phyloP scores from a whole-genome alignment of 441 rosid genomes.

The Syzygium syzygioides region DNA sequence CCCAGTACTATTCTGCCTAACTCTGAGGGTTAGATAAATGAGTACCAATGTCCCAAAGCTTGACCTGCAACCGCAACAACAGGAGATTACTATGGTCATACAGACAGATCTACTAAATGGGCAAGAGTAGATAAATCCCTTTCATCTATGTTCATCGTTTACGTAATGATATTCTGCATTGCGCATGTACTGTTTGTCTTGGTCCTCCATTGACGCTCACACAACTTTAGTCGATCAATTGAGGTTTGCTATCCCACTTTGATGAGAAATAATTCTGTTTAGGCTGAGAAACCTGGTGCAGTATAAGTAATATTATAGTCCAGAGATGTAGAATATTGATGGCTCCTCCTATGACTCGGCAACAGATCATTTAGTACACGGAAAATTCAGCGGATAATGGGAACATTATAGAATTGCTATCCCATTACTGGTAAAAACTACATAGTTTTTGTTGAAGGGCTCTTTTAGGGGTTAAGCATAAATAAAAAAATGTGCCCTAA shows the following conservation, averaged over 20 bases:
- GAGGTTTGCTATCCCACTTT: background rate
- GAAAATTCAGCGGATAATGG: background rate
- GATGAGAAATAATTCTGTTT: background rate
- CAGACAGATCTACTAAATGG: background rate
- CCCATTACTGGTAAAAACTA: background rate
- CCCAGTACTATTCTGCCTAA: conserved; percentile 51
- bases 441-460: background rate
- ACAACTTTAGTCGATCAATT: background rate
- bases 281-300: background rate
- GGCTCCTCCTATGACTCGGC: background rate
- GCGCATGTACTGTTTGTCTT: background rate
- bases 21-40: conserved; percentile 83
- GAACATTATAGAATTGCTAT: background rate
- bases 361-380: background rate
- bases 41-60: conserved; percentile 82
- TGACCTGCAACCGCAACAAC: conserved; percentile 46
- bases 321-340: background rate
- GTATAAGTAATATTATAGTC: background rate
- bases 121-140: background rate
- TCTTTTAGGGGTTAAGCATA: background rate
- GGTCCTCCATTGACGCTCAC: background rate
- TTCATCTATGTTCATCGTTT: background rate
- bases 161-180: background rate
- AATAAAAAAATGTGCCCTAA: background rate
- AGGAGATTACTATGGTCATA: background rate